Conservation (phyloP, 805 yeast species). For the Ogataea pini region DNA sequence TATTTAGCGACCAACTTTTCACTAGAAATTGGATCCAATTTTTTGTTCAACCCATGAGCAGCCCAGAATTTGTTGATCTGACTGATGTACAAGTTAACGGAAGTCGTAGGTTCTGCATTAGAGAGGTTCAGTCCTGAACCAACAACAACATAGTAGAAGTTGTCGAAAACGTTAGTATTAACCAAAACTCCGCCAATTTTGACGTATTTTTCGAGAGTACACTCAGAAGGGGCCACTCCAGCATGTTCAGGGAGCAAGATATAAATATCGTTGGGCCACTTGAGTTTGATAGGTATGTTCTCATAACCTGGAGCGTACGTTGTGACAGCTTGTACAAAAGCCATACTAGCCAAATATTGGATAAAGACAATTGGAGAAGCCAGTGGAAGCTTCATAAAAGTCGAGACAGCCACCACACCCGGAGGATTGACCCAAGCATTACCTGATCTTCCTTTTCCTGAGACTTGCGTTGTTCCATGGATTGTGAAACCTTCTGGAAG, state of each 20-base stretch:
- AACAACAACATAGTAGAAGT: conserved; percentile 64
- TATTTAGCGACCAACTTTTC: conserved; percentile 67
- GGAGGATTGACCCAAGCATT: conserved; percentile 94
- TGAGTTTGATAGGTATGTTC: conserved; percentile 75
- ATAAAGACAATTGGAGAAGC: conserved; percentile 67
- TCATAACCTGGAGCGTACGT: conserved; percentile 55
- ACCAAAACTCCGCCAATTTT: conserved; percentile 86
- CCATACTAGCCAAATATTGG: conserved; percentile 83
- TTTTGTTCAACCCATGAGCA: conserved; percentile 34
- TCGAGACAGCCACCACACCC: conserved; percentile 86
- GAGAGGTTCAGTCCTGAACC: conserved; percentile 88
- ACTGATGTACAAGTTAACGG: conserved; percentile 70
- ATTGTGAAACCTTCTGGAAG: conserved; percentile 72
- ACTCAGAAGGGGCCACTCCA: conserved; percentile 22
- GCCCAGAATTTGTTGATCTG: conserved; percentile 57
- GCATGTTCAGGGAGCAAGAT: conserved; percentile 65
- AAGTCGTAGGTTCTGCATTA: conserved; percentile 90
- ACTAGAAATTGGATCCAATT: conserved; percentile 30
- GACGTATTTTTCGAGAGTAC: conserved; percentile 53
- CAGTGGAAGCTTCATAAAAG: conserved; percentile 59
- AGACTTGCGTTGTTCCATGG: conserved; percentile 79
- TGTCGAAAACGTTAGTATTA: conserved; percentile 67
- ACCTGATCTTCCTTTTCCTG: conserved; percentile 94
- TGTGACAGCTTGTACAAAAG: conserved; percentile 75
- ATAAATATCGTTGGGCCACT: conserved; percentile 97